These are phyloP conservation scores for Pythium aristosporum DNA, from an alignment of 352 stramenopile genomes.

Conservation along the genomic window DNA sequence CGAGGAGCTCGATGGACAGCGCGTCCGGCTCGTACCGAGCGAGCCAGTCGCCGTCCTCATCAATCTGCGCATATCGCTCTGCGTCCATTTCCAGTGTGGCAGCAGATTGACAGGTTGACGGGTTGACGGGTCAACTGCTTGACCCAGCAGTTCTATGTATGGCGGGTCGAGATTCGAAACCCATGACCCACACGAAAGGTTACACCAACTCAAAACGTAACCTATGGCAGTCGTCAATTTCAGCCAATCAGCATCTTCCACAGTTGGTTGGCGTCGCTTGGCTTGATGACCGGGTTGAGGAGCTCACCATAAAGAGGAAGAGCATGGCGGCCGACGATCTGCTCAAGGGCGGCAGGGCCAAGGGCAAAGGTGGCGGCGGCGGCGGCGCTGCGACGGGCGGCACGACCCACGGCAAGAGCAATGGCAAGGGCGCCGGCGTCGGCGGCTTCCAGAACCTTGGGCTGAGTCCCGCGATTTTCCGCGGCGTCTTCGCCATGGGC, in stretches of 20 bases:
- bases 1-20: conserved; percentile 3
- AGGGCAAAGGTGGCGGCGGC: conserved; percentile 10
- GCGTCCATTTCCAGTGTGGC: conserved; percentile 6
- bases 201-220: not conserved
- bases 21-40: conserved; percentile 27
- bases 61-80: not conserved
- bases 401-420: conserved; percentile 74
- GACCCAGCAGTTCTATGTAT: too few species aligned
- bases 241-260: conserved; percentile 33
- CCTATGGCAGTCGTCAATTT: conserved; percentile 29
- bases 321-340: conserved; percentile 68
- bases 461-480: conserved; percentile 74
- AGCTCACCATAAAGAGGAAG: not conserved
- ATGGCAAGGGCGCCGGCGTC: conserved; percentile 70
- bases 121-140: too few species aligned
- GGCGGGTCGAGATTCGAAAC: too few species aligned
- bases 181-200: too few species aligned
- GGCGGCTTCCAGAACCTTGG: conserved; percentile 86
- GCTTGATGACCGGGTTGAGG: conserved; percentile 22
- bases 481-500: conserved; percentile 91
- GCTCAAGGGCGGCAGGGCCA: conserved; percentile 43
- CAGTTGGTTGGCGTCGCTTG: conserved; percentile 21
- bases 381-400: conserved; percentile 21
- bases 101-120: not conserved
- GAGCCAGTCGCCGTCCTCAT: conserved; percentile 49